Evolutionary conservation across 805 yeast genomes (phyloP).

Genomic region (Saccharomycopsis javanensis): DNA sequence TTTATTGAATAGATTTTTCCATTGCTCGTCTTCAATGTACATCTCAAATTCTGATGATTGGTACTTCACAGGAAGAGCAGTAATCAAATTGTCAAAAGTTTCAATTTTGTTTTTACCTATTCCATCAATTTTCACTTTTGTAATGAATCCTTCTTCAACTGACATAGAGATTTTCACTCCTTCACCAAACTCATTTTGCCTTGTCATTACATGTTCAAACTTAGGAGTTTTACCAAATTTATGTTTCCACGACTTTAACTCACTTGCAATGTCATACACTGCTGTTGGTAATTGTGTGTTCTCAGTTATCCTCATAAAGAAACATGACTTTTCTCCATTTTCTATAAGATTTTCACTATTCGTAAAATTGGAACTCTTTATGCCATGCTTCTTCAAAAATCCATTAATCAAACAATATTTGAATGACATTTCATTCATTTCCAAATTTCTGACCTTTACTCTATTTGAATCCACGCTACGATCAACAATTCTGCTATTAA

Average conservation of each 20-base stretch:
- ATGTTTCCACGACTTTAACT: slow-evolving; percentile 37
- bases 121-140: neutral
- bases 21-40: neutral
- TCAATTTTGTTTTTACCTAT: neutral
- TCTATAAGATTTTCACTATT: neutral
- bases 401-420: slow-evolving; percentile 9
- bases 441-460: slow-evolving; percentile 66
- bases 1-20: neutral
- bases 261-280: slow-evolving; percentile 13
- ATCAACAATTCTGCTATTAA: slow-evolving; percentile 33
- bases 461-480: slow-evolving; percentile 67
- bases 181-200: slow-evolving; percentile 26
- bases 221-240: slow-evolving; percentile 66
- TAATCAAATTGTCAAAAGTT: neutral
- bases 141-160: slow-evolving; percentile 8
- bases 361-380: neutral
- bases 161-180: neutral
- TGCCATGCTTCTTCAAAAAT: slow-evolving; percentile 9
- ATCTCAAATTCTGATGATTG: neutral
- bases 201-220: slow-evolving; percentile 43
- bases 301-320: neutral
- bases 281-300: slow-evolving; percentile 10
- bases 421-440: slow-evolving; percentile 17
- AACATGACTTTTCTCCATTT: neutral
- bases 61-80: neutral